Base-by-base conservation (phyloP, 2,329 filamentous ascomycete species). In the Aspergillus thermomutatus region DNA sequence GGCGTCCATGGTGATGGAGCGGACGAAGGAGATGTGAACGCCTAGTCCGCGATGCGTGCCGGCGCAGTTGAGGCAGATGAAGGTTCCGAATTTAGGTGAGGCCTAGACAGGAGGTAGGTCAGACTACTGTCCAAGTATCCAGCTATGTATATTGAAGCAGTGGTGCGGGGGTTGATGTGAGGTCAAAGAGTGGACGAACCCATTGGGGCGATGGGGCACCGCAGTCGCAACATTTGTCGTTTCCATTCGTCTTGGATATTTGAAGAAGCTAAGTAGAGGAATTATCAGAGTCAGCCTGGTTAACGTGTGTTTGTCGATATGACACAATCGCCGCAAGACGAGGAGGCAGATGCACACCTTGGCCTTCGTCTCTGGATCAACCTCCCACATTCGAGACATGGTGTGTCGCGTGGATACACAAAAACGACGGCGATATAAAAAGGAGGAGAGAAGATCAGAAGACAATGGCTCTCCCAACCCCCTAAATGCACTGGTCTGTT, bases 11-110 rank as follows among this genome's bases (percentile, higher is more conserved):
- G 91, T 96, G 70, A 97, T 94, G 69, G 90, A 94, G 58, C 94
- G 89, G 62, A 99, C 92, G 78, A 99, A 99, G 72, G 92, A 96
- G 75, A 99, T 96, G 80, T 99, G 94, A 37, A 99, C 94, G 60
- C 94, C 94, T 28, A 99, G 86, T 3, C 92, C 92, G 61, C 94
- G 89, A 78, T 99, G 94, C 53, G 94, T 90, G 66, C 94, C 94
- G 34, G 92, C 93, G 80, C 94, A 99, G 62, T 89, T 91, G 52
- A 99, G 87, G 77, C 94, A 99, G 82, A 99, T 97, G 80, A 99
- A 99, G 75, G 96, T 91, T 71, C 93, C 93, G 73, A 99, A 96
- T 77, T 99, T 99, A 63, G 94, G 94, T 40, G 92, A 87, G 34
- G 86, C 85, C 84, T 87, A 64, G 34, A 27, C 34, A 27, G 11